Evolutionary conservation across 768 basidiomycete species (phyloP).

Genomic region (Hygrocybe punicea): DNA sequence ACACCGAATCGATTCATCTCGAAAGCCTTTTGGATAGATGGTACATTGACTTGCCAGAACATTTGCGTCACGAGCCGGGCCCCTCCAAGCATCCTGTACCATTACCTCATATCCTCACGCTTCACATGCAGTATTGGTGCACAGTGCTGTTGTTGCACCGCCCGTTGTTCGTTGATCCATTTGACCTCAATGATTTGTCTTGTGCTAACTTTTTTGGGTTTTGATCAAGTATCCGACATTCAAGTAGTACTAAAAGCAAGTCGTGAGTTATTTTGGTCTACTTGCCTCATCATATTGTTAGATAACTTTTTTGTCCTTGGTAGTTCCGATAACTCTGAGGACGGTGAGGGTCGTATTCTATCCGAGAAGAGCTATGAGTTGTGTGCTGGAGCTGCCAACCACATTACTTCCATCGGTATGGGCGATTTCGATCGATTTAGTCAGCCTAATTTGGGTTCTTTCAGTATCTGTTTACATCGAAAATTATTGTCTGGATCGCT

Average conservation of each 20-base stretch:
- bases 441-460: not conserved
- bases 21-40: slow-evolving; percentile 69
- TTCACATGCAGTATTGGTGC: slow-evolving; percentile 89
- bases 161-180: slow-evolving; percentile 58
- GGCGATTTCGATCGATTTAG: not conserved
- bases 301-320: not conserved
- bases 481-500: slow-evolving; percentile 56
- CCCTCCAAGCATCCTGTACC: slow-evolving; percentile 42
- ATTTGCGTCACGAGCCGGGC: slow-evolving; percentile 61
- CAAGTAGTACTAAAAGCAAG: slow-evolving; percentile 36
- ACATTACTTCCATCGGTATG: slow-evolving; percentile 67
- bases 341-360: slow-evolving; percentile 49
- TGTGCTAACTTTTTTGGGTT: slow-evolving; percentile 1
- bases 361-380: slow-evolving; percentile 68
- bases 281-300: not conserved
- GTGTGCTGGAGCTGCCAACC: slow-evolving; percentile 74
- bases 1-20: slow-evolving; percentile 52
- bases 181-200: not conserved
- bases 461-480: slow-evolving; percentile 59
- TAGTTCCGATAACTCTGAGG: slow-evolving; percentile 44
- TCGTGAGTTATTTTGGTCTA: slow-evolving; percentile 28
- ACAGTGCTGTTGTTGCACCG: slow-evolving; percentile 70
- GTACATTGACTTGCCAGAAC: slow-evolving; percentile 67
- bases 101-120: slow-evolving; percentile 63
- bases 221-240: slow-evolving; percentile 42